phyloP scores from a whole-genome alignment of 345 rosid genomes.

The Draba incana region DNA sequence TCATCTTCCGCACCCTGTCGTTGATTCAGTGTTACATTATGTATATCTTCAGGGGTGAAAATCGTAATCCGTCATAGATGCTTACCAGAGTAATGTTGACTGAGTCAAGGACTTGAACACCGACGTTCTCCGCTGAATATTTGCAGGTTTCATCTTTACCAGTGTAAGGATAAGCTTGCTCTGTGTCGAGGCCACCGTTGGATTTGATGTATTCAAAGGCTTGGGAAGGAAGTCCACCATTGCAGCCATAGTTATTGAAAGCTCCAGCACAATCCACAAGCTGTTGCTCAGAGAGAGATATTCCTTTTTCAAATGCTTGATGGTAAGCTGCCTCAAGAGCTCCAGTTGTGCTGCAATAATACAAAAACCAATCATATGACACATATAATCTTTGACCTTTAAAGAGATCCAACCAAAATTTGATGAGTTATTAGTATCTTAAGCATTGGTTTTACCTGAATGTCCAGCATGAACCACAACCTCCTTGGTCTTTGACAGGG shows the following conservation, averaged over 20 bases:
- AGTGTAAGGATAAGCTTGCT: constrained; percentile 82
- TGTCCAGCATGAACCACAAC: constrained; percentile 99
- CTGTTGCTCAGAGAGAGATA: constrained; percentile 94
- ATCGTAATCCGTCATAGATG: neutral
- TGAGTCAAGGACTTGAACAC: constrained; percentile 66
- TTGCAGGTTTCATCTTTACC: constrained; percentile 69
- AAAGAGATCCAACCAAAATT: neutral
- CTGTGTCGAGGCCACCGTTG: constrained; percentile 95
- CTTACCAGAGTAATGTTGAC: constrained; percentile 90
- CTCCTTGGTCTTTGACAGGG: constrained; percentile 88
- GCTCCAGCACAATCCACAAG: constrained; percentile 97
- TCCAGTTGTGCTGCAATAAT: constrained; percentile 80
- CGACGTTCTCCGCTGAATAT: constrained; percentile 75
- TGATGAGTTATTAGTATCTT: neutral
- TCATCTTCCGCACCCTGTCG: constrained; percentile 92
- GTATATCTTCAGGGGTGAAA: neutral
- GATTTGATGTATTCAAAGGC: constrained; percentile 93
- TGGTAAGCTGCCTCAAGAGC: constrained; percentile 98
- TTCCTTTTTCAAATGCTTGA: constrained; percentile 83
- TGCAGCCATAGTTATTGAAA: constrained; percentile 87
- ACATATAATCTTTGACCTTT: neutral
- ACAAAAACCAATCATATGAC: neutral
- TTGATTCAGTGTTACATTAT: neutral
- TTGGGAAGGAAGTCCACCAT: constrained; percentile 96
- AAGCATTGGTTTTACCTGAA: constrained; percentile 63